These are phyloP conservation scores for Petunia hybrid DNA, from an alignment of 305 asterid species.

Conservation along the genomic window DNA sequence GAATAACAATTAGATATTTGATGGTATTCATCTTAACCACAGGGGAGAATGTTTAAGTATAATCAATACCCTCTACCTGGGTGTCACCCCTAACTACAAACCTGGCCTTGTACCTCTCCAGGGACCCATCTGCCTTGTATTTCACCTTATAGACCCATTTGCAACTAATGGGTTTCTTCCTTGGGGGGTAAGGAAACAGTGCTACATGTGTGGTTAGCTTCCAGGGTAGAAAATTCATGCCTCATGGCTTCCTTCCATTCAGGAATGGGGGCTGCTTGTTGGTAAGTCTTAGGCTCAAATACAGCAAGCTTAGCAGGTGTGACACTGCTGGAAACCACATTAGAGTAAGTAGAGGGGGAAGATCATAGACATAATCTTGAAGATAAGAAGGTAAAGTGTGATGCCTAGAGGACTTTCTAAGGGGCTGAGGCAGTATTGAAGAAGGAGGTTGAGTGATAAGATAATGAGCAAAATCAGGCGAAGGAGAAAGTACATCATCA, in stretches of 20 bases:
- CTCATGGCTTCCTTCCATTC: not conserved
- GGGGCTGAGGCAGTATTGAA: not conserved
- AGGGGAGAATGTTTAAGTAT: not conserved
- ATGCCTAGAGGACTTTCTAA: not conserved
- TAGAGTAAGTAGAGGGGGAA: not conserved
- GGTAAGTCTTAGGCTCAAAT: not conserved
- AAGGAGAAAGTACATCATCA: not conserved
- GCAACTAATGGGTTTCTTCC: not conserved
- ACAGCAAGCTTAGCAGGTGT: not conserved
- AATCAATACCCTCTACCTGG: not conserved
- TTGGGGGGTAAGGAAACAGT: not conserved
- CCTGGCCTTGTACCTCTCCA: not conserved
- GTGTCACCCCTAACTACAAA: not conserved
- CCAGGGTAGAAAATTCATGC: not conserved
- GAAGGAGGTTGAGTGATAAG: not conserved
- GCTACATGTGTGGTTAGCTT: not conserved
- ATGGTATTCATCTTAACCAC: not conserved
- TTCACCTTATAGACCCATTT: not conserved
- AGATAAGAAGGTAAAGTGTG: not conserved
- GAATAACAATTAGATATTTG: not conserved
- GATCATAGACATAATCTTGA: not conserved
- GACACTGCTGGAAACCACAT: not conserved
- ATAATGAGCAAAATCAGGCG: not conserved
- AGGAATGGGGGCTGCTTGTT: not conserved
- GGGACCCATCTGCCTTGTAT: not conserved